These are phyloP conservation scores for Aureobasidium namibiae DNA, from an alignment of 2,329 filamentous ascomycete species.

Conservation along the genomic window DNA sequence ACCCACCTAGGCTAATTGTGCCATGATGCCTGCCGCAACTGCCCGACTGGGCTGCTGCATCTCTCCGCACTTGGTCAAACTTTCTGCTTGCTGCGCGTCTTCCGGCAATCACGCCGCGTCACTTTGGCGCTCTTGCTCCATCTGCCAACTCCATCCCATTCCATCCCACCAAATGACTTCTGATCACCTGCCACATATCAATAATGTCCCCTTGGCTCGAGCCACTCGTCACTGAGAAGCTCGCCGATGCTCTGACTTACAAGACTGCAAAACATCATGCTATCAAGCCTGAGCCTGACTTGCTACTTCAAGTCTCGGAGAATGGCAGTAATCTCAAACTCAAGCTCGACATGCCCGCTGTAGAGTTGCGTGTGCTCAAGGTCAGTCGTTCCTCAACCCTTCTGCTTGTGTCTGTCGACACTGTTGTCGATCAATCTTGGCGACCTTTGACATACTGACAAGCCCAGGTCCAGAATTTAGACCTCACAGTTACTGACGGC, in stretches of 20 bases:
- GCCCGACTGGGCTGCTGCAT: not conserved
- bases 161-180: not conserved
- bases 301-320: slow-evolving; percentile 14
- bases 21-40: not conserved
- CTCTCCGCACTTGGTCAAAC: not conserved
- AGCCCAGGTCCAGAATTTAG: slow-evolving; percentile 1
- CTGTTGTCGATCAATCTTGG: too few relatives aligned
- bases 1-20: too few relatives aligned
- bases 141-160: not conserved
- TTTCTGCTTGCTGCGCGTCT: not conserved
- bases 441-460: slow-evolving; percentile 2
- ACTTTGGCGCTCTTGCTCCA: slow-evolving; percentile 4
- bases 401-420: not conserved
- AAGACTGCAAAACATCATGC: slow-evolving; percentile 11
- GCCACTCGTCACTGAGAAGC: slow-evolving; percentile 19
- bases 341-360: slow-evolving; percentile 18
- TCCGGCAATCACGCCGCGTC: not conserved
- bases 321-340: slow-evolving; percentile 27
- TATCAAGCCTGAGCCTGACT: slow-evolving; percentile 19
- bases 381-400: not conserved
- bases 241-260: slow-evolving; percentile 22
- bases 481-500: not conserved
- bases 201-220: slow-evolving; percentile 21
- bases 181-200: not conserved
- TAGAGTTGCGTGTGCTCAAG: slow-evolving; percentile 14